A percentile compares a stretch with the other conserved stretches of the same genome.
These are phyloP conservation scores for Carex scoparia DNA, from an alignment of 176 grass and related monocot species.

Conservation along the genomic window DNA sequence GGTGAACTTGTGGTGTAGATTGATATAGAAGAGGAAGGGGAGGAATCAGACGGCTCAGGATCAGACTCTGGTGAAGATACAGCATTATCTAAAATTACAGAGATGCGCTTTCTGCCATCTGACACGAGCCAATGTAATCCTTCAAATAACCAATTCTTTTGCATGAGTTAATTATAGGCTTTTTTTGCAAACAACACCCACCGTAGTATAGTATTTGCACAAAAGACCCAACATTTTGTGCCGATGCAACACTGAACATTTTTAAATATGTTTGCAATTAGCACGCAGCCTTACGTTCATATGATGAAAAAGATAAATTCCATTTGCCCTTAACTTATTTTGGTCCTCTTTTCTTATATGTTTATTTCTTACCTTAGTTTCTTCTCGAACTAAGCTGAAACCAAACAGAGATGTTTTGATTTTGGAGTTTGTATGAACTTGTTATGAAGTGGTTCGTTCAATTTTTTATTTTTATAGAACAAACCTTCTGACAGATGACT, in stretches of 20 bases:
- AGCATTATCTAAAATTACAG: constrained; percentile 54
- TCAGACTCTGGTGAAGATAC: constrained; percentile 40
- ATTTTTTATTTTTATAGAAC: background rate
- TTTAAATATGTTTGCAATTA: background rate
- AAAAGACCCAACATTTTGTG: background rate
- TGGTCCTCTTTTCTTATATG: background rate
- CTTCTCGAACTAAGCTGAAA: background rate
- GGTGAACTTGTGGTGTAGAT: constrained; percentile 42
- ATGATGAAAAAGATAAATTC: background rate
- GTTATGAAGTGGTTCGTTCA: background rate
- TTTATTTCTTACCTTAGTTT: background rate
- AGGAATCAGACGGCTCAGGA: constrained; percentile 33
- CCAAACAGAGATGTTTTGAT: background rate
- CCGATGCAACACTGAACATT: background rate
- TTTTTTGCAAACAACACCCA: background rate
- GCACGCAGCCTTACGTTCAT: background rate
- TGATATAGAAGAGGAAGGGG: constrained; percentile 42
- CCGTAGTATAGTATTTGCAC: background rate
- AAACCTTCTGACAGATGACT: background rate
- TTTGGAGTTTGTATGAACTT: background rate
- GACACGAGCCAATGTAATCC: constrained; percentile 78
- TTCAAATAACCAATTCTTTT: background rate
- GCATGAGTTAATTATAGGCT: background rate
- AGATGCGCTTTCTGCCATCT: constrained; percentile 75
- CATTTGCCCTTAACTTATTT: background rate